Conservation (phyloP, 345 rosid genomes). For the Gynandropsis gynandra region DNA sequence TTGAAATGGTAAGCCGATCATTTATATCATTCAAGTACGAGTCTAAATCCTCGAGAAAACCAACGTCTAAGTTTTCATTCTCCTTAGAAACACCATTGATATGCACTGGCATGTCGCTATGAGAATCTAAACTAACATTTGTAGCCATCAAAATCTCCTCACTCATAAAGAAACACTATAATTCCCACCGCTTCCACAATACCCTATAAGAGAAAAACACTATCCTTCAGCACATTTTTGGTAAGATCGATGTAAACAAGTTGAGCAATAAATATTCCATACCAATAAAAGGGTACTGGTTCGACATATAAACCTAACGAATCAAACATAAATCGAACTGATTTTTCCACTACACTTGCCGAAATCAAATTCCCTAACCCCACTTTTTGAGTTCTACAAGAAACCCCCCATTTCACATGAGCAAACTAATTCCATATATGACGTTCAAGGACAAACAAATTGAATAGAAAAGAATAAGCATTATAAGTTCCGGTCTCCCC, state of each 20-base stretch:
- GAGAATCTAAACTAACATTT: conserved; percentile 22
- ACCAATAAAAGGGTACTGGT: background rate
- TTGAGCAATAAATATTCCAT: background rate
- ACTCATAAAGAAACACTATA: conserved; percentile 16
- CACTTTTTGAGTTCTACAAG: too few relatives aligned
- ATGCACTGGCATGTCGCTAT: conserved; percentile 15
- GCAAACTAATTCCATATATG: too few relatives aligned
- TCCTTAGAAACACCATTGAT: conserved; percentile 27
- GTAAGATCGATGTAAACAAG: background rate
- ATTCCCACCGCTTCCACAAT: background rate
- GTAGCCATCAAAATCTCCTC: conserved; percentile 23
- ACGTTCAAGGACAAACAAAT: too few relatives aligned
- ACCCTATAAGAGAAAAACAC: conserved; percentile 1
- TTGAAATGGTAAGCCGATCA: conserved; percentile 51
- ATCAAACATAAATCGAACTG: too few relatives aligned
- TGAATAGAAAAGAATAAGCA: too few relatives aligned
- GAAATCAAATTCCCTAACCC: too few relatives aligned
- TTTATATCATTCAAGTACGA: conserved; percentile 51
- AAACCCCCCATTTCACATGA: too few relatives aligned
- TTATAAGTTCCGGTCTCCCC: too few relatives aligned
- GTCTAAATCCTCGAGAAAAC: conserved; percentile 51
- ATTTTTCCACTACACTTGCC: too few relatives aligned
- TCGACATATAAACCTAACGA: too few relatives aligned
- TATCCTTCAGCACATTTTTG: conserved; percentile 5
- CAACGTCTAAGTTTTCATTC: conserved; percentile 38